Percentiles rank a stretch among this genome's conserved stretches.
phyloP scores from a whole-genome alignment of 805 yeast genomes.

The Zygosaccharomyces bisporus region DNA sequence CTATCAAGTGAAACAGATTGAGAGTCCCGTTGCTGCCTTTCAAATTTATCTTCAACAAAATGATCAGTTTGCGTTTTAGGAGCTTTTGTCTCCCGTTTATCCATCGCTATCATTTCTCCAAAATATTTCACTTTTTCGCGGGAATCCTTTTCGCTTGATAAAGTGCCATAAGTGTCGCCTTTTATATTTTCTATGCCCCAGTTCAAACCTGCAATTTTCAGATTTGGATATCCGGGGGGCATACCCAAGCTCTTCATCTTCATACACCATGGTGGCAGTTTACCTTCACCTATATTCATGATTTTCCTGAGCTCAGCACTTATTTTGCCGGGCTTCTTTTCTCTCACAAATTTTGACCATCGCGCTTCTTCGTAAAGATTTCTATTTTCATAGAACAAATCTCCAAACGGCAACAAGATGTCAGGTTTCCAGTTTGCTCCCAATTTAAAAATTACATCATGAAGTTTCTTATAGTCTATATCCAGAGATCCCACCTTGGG shows the following conservation, averaged over 20 bases:
- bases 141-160: constrained; percentile 16
- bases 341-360: constrained; percentile 32
- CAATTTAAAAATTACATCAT: constrained; percentile 81
- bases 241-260: constrained; percentile 68
- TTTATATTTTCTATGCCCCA: constrained; percentile 40
- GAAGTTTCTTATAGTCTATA: constrained; percentile 74
- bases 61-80: constrained; percentile 7
- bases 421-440: constrained; percentile 65
- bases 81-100: constrained; percentile 15
- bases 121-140: constrained; percentile 24
- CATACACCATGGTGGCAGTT: constrained; percentile 75
- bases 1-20: background rate
- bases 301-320: constrained; percentile 64
- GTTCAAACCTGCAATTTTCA: constrained; percentile 54
- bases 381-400: constrained; percentile 73
- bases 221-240: constrained; percentile 75
- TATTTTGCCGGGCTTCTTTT: constrained; percentile 62
- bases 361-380: constrained; percentile 48
- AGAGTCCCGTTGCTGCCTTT: background rate
- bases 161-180: constrained; percentile 35
- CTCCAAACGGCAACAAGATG: constrained; percentile 60
- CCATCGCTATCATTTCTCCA: constrained; percentile 33
- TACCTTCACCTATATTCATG: constrained; percentile 56
- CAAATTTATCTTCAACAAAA: background rate
- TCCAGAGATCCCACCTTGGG: constrained; percentile 86